Percentiles rank a stretch among this genome's conserved stretches.
These are phyloP conservation scores for Citrullus amarus DNA, from an alignment of 306 rosid genomes.

Conservation along the genomic window DNA sequence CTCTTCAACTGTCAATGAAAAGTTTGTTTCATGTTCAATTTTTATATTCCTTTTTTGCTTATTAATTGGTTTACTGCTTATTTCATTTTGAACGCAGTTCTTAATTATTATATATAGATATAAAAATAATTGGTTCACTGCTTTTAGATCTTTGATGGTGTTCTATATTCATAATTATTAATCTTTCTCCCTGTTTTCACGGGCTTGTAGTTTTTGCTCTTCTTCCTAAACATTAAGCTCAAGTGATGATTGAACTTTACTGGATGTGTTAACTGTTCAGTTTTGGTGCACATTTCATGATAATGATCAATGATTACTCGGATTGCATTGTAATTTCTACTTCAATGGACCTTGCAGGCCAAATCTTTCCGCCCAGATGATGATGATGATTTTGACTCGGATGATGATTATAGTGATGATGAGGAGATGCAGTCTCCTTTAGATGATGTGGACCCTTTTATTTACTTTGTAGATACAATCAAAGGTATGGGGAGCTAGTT, in stretches of 20 bases:
- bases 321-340: slow-evolving; percentile 8
- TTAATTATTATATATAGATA: too few species aligned
- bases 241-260: neutral
- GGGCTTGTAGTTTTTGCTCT: neutral
- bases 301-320: neutral
- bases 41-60: neutral
- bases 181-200: neutral
- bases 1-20: neutral
- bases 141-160: neutral
- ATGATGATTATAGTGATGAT: slow-evolving; percentile 84
- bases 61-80: neutral
- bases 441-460: slow-evolving; percentile 93
- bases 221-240: neutral
- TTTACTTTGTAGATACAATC: slow-evolving; percentile 73
- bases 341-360: slow-evolving; percentile 30
- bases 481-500: slow-evolving; percentile 41
- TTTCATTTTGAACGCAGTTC: too few species aligned
- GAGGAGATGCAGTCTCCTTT: slow-evolving; percentile 97
- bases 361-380: slow-evolving; percentile 69
- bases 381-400: slow-evolving; percentile 57
- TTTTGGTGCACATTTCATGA: neutral
- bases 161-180: neutral
- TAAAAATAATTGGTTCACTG: neutral
- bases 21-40: neutral
- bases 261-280: neutral